Conservation (phyloP, 2,329 filamentous ascomycete genomes). For the Dryadomyces quercus-mongolicae region DNA sequence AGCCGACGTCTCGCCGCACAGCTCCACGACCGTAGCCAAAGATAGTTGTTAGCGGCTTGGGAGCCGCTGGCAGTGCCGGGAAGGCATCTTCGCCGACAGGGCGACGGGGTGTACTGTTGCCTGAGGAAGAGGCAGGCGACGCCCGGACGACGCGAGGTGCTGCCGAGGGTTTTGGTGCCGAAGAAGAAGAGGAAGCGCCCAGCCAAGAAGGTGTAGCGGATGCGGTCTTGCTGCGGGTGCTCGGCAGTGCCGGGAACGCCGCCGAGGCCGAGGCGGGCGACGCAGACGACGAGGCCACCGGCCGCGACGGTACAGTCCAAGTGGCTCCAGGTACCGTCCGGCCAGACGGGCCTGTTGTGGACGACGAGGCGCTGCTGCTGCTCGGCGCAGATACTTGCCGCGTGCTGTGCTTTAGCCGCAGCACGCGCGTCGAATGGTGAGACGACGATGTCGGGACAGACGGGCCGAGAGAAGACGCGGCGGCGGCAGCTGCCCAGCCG, state of each 20-base stretch:
- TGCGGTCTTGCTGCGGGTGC: conserved; percentile 5
- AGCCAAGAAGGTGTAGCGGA: conserved; percentile 12
- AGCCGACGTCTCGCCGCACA: conserved; percentile 41
- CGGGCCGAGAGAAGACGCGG: conserved; percentile 44
- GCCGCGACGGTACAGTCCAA: conserved; percentile 15
- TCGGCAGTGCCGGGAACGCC: conserved; percentile 33
- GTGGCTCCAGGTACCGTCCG: conserved; percentile 10
- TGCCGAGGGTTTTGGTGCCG: conserved; percentile 5
- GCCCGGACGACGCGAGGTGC: neutral
- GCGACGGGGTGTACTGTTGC: conserved; percentile 1
- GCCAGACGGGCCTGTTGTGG: conserved; percentile 4
- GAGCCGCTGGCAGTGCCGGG: conserved; percentile 68
- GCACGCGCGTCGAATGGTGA: conserved; percentile 40
- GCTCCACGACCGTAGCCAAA: conserved; percentile 46
- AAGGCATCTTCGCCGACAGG: conserved; percentile 50
- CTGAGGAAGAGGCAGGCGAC: neutral
- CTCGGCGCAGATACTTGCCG: conserved; percentile 23
- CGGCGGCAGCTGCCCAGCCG: conserved; percentile 49
- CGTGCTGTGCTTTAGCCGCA: conserved; percentile 48
- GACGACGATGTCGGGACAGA: conserved; percentile 23
- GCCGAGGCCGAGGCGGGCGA: conserved; percentile 16
- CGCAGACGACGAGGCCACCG: conserved; percentile 9
- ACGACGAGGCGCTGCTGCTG: conserved; percentile 9
- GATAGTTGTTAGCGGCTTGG: conserved; percentile 53
- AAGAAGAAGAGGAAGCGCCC: conserved; percentile 5